phyloP scores from a whole-genome alignment of 2,329 filamentous ascomycete genomes.

The Aureobasidium sp. region DNA sequence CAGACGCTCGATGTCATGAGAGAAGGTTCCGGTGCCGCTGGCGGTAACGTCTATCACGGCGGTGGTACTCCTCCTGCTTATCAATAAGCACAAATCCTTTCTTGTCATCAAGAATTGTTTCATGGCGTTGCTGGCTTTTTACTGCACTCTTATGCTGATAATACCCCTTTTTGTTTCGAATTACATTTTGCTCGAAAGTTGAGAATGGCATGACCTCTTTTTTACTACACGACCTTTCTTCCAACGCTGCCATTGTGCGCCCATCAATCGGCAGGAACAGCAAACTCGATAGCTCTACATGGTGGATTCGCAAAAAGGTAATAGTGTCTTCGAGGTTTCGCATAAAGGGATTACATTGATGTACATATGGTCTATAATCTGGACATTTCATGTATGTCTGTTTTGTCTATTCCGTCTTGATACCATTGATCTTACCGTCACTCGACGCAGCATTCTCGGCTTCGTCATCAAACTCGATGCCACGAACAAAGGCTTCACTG shows the following conservation, averaged over 20 bases:
- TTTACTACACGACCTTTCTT: not conserved
- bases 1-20: slow-evolving; percentile 42
- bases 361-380: not conserved
- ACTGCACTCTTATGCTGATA: not conserved
- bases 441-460: not conserved
- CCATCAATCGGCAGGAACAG: not conserved
- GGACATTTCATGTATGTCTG: not conserved
- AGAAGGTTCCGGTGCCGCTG: slow-evolving; percentile 19
- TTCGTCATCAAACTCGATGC: slow-evolving; percentile 56
- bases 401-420: slow-evolving; percentile 5
- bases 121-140: not conserved
- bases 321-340: not conserved
- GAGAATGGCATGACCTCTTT: slow-evolving; percentile 6
- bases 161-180: slow-evolving; percentile 7
- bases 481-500: slow-evolving; percentile 72
- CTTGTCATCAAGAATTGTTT: not conserved
- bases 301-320: not conserved
- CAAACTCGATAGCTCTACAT: not conserved
- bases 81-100: slow-evolving; percentile 10
- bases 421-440: not conserved
- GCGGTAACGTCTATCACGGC: slow-evolving; percentile 5
- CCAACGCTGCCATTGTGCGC: not conserved
- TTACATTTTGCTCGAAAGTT: not conserved
- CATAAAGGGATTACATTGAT: not conserved
- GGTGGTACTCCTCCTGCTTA: slow-evolving; percentile 17